phyloP scores from a whole-genome alignment of 2,329 filamentous ascomycete genomes.

The Fusarium illudens region DNA sequence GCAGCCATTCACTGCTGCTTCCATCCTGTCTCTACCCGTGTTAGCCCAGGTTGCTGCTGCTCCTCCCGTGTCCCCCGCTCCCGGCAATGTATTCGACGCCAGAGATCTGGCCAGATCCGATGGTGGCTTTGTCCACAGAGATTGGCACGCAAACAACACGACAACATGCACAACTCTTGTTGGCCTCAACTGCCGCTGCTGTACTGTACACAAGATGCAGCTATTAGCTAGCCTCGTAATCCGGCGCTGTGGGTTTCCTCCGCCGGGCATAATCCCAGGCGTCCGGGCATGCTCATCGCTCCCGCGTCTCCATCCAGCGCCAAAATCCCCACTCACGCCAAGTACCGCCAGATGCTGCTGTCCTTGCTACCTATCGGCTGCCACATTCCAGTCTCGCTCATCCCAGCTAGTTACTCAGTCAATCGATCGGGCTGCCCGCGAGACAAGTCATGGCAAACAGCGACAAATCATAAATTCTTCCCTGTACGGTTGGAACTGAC shows the following conservation, averaged over 20 bases:
- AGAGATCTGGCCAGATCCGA: not conserved
- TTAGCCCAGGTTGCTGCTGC: constrained; percentile 6
- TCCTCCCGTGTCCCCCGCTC: not conserved
- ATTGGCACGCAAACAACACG: not conserved
- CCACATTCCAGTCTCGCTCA: constrained; percentile 13
- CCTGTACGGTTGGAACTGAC: not conserved
- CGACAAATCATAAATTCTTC: not conserved
- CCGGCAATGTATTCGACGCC: not conserved
- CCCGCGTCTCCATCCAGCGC: not conserved
- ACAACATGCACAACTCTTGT: not conserved
- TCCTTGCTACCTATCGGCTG: not conserved
- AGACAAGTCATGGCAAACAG: not conserved
- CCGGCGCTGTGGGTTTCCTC: not conserved
- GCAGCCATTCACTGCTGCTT: not conserved
- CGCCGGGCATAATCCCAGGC: not conserved
- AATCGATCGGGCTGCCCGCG: constrained; percentile 4
- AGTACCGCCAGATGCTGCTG: not conserved
- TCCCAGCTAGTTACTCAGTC: not conserved
- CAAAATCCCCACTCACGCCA: not conserved
- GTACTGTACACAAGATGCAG: not conserved
- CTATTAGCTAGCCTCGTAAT: not conserved
- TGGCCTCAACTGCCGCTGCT: not conserved
- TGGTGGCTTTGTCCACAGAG: not conserved
- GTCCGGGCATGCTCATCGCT: not conserved
- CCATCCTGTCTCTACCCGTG: not conserved